These are phyloP conservation scores for Dryas integrifolia DNA, from an alignment of 331 rosid species.

Conservation along the genomic window DNA sequence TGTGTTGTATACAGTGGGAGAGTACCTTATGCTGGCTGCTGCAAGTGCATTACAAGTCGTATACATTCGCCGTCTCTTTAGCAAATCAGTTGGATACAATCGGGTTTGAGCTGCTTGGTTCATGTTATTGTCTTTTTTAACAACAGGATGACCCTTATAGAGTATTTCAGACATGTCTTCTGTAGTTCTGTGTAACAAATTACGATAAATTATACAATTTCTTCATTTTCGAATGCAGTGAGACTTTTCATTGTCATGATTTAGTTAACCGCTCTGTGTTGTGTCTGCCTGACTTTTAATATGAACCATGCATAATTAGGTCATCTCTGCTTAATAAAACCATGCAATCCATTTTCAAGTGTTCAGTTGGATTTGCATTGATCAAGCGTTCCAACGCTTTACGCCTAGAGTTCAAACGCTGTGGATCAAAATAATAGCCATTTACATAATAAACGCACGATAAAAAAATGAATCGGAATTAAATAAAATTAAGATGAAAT, in stretches of 20 bases:
- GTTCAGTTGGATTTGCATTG: too few species aligned
- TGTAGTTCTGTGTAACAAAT: conserved; percentile 23
- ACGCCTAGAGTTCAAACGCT: too few species aligned
- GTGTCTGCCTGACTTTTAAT: too few species aligned
- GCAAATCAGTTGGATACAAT: conserved; percentile 87
- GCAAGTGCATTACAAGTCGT: conserved; percentile 70
- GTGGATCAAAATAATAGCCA: too few species aligned
- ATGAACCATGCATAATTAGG: too few species aligned
- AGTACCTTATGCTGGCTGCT: conserved; percentile 67
- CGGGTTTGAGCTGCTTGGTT: conserved; percentile 57
- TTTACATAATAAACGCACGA: too few species aligned
- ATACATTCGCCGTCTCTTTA: conserved; percentile 86
- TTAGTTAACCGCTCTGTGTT: background rate
- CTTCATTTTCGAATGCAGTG: background rate
- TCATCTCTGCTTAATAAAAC: too few species aligned
- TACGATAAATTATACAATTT: background rate
- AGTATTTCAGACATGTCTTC: conserved; percentile 15
- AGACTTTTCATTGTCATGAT: background rate
- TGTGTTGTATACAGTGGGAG: conserved; percentile 68
- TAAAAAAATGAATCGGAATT: too few species aligned
- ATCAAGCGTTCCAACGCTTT: too few species aligned
- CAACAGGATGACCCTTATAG: conserved; percentile 34
- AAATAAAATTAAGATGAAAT: too few species aligned
- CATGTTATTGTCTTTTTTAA: conserved; percentile 26
- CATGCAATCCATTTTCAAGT: too few species aligned